These are phyloP conservation scores for Xerocomus brunneocitrinus DNA, from an alignment of 768 basidiomycete species.

Conservation along the genomic window DNA sequence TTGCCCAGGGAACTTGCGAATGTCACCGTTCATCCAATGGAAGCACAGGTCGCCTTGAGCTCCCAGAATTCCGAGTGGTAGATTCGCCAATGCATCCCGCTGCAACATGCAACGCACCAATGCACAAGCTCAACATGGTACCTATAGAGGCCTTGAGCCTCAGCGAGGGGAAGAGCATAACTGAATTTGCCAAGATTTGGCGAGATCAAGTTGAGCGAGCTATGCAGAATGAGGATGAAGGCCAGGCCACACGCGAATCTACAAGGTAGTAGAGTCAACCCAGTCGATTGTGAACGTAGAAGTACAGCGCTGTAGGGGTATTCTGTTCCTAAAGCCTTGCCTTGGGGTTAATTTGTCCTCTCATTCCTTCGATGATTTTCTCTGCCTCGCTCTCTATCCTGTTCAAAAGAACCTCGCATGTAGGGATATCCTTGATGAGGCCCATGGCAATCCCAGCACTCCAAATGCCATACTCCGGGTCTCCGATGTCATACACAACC, in stretches of 20 bases:
- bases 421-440: slow-evolving; percentile 79
- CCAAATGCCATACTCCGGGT: slow-evolving; percentile 88
- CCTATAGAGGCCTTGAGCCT: slow-evolving; percentile 84
- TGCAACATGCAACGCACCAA: slow-evolving; percentile 62
- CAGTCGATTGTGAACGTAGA: neutral
- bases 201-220: slow-evolving; percentile 46
- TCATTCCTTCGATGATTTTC: slow-evolving; percentile 53
- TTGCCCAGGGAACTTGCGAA: slow-evolving; percentile 11
- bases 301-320: neutral
- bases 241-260: neutral
- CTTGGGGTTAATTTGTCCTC: slow-evolving; percentile 16
- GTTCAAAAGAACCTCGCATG: slow-evolving; percentile 65
- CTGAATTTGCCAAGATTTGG: slow-evolving; percentile 70
- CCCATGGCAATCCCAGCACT: slow-evolving; percentile 60
- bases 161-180: slow-evolving; percentile 66
- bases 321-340: slow-evolving; percentile 18
- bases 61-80: slow-evolving; percentile 58
- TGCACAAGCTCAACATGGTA: slow-evolving; percentile 83
- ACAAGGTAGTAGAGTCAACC: neutral
- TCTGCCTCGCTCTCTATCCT: slow-evolving; percentile 75
- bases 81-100: slow-evolving; percentile 72
- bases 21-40: neutral
- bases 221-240: slow-evolving; percentile 15
- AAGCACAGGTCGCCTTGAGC: slow-evolving; percentile 1
- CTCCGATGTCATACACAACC: slow-evolving; percentile 77